phyloP scores from a whole-genome alignment of 2,329 filamentous ascomycete genomes.

The Chaetomium olivaceum region DNA sequence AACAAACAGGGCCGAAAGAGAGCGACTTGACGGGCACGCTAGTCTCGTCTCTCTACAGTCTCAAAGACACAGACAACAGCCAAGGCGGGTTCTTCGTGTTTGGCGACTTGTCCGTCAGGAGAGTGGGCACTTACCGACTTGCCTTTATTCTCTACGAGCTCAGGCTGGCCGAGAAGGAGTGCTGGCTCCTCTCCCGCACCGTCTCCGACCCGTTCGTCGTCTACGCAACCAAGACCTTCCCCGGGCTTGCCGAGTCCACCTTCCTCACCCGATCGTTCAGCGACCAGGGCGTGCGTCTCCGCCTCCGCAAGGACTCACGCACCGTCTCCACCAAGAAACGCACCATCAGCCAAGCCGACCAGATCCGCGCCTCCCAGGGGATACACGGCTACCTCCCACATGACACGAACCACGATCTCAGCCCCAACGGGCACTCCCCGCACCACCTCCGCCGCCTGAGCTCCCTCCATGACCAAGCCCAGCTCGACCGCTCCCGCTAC shows the following conservation, averaged over 20 bases:
- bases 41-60: constrained; percentile 76
- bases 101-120: constrained; percentile 77
- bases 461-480: constrained; percentile 26
- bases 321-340: constrained; percentile 53
- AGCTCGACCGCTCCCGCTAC: constrained; percentile 29
- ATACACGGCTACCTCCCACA: constrained; percentile 25
- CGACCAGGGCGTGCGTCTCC: constrained; percentile 81
- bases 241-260: constrained; percentile 79
- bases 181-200: constrained; percentile 42
- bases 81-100: constrained; percentile 92
- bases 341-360: constrained; percentile 35
- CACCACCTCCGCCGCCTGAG: constrained; percentile 29
- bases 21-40: constrained; percentile 69
- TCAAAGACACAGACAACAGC: constrained; percentile 75
- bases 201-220: constrained; percentile 69
- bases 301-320: constrained; percentile 79
- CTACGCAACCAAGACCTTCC: constrained; percentile 67
- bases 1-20: constrained; percentile 48
- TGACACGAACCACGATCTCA: constrained; percentile 27
- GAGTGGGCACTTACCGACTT: constrained; percentile 70
- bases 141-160: constrained; percentile 79
- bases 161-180: constrained; percentile 40
- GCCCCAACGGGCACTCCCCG: constrained; percentile 26
- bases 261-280: constrained; percentile 78
- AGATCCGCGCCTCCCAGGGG: constrained; percentile 22